phyloP scores from a whole-genome alignment of 2,329 filamentous ascomycete genomes.

The Sporothrix pseudoabietina region DNA sequence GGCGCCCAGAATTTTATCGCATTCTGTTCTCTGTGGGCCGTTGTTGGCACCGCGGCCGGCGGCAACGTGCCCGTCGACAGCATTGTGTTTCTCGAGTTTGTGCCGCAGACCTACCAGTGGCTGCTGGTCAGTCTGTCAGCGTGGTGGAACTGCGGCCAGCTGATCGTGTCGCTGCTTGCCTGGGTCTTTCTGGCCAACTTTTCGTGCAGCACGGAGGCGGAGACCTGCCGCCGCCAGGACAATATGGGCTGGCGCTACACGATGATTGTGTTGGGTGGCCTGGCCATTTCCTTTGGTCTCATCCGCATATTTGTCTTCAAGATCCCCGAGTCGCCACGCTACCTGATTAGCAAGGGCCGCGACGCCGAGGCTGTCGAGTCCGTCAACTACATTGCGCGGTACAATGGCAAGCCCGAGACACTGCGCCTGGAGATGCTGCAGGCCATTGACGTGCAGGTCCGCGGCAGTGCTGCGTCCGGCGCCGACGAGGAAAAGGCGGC shows the following conservation, averaged over 20 bases:
- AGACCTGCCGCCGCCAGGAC: slow-evolving; percentile 23
- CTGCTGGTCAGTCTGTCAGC: slow-evolving; percentile 49
- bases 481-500: neutral
- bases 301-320: slow-evolving; percentile 37
- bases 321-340: slow-evolving; percentile 50
- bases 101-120: slow-evolving; percentile 52
- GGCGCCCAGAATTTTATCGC: slow-evolving; percentile 60
- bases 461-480: neutral
- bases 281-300: slow-evolving; percentile 30
- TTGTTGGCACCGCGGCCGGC: slow-evolving; percentile 48
- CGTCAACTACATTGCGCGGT: slow-evolving; percentile 35
- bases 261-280: slow-evolving; percentile 32
- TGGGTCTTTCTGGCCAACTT: slow-evolving; percentile 42
- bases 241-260: slow-evolving; percentile 36
- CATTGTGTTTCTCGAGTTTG: slow-evolving; percentile 56
- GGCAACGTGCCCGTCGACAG: slow-evolving; percentile 56
- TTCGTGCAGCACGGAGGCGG: slow-evolving; percentile 37
- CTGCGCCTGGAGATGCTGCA: slow-evolving; percentile 46
- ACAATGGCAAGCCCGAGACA: slow-evolving; percentile 43
- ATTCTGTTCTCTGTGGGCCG: slow-evolving; percentile 46
- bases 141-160: slow-evolving; percentile 48
- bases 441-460: slow-evolving; percentile 34
- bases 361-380: slow-evolving; percentile 37
- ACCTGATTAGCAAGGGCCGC: slow-evolving; percentile 45
- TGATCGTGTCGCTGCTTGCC: slow-evolving; percentile 49